These are phyloP conservation scores for Chlorencoelia australis DNA, from an alignment of 2,329 filamentous ascomycete genomes.

Conservation along the genomic window DNA sequence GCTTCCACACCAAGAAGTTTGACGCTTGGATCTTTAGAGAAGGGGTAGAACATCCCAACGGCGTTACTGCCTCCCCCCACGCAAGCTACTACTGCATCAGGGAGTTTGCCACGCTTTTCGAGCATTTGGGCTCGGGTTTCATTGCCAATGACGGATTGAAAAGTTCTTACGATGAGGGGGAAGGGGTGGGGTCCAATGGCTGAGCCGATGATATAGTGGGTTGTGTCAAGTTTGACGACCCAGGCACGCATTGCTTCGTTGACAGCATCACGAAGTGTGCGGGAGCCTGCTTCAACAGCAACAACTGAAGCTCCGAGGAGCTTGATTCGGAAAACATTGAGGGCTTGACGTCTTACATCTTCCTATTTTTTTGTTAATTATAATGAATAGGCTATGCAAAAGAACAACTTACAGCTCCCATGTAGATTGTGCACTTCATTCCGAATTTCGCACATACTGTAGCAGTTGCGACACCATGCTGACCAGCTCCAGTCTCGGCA, in stretches of 20 bases:
- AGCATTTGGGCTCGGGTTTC: slow-evolving; percentile 92
- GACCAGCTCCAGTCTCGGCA: slow-evolving; percentile 92
- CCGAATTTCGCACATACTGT: slow-evolving; percentile 97
- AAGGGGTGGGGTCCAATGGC: slow-evolving; percentile 97
- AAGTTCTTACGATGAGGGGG: slow-evolving; percentile 93
- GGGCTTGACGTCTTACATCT: slow-evolving; percentile 87
- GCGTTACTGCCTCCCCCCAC: slow-evolving; percentile 95
- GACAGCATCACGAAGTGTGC: slow-evolving; percentile 76
- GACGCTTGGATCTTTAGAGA: slow-evolving; percentile 73
- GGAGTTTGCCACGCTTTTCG: slow-evolving; percentile 74
- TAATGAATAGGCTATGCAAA: no score
- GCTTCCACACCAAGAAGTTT: slow-evolving; percentile 91
- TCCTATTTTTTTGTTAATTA: slow-evolving; percentile 37
- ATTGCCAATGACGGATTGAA: slow-evolving; percentile 91
- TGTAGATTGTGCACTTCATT: slow-evolving; percentile 96
- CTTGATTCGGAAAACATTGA: slow-evolving; percentile 98
- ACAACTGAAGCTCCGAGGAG: slow-evolving; percentile 88
- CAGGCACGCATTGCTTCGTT: slow-evolving; percentile 92
- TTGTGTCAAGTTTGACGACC: slow-evolving; percentile 87
- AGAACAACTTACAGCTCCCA: slow-evolving; percentile 56
- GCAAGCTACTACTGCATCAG: slow-evolving; percentile 92
- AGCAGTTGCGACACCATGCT: slow-evolving; percentile 95
- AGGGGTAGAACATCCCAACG: slow-evolving; percentile 96
- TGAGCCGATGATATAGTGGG: slow-evolving; percentile 96
- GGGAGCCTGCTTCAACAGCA: slow-evolving; percentile 82